A percentile compares a stretch with the other conserved stretches of the same genome.
Conservation (phyloP, 1,139 yeast species). For the Entelexis paramagnoliae region DNA sequence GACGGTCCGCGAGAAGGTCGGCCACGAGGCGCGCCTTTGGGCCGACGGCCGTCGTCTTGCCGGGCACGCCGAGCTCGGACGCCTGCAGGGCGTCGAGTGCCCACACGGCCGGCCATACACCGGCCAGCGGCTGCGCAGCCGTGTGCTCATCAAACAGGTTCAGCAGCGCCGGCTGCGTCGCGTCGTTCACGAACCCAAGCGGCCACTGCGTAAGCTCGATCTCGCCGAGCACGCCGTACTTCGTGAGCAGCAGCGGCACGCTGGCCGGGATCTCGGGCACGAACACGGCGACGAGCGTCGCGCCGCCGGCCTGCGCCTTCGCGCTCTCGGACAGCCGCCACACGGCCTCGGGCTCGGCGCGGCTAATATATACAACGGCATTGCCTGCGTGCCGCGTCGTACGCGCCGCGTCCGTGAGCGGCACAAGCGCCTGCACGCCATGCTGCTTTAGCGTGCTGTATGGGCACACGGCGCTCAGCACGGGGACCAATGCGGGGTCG, state of each 20-base stretch:
- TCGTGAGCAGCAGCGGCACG: conserved; percentile 29
- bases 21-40: conserved; percentile 36
- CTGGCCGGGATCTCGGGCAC: conserved; percentile 33
- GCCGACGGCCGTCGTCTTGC: conserved; percentile 43
- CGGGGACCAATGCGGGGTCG: conserved; percentile 45
- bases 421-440: conserved; percentile 51
- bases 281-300: conserved; percentile 26
- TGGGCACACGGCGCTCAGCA: conserved; percentile 51
- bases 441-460: conserved; percentile 45
- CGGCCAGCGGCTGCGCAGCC: conserved; percentile 4
- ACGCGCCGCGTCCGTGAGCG: conserved; percentile 36
- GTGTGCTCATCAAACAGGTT: conserved; percentile 5
- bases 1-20: conserved; percentile 30
- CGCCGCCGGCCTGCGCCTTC: neutral
- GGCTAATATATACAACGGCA: conserved; percentile 25
- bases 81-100: conserved; percentile 34
- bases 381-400: neutral
- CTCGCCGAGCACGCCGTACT: conserved; percentile 34
- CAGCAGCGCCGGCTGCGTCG: conserved; percentile 23
- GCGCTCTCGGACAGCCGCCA: conserved; percentile 24
- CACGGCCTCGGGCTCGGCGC: conserved; percentile 24
- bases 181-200: conserved; percentile 29
- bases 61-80: conserved; percentile 30
- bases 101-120: conserved; percentile 32
- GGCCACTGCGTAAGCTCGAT: conserved; percentile 32